Evolutionary conservation across 345 rosid genomes (phyloP).

Genomic region (Sisymbrium irio): DNA sequence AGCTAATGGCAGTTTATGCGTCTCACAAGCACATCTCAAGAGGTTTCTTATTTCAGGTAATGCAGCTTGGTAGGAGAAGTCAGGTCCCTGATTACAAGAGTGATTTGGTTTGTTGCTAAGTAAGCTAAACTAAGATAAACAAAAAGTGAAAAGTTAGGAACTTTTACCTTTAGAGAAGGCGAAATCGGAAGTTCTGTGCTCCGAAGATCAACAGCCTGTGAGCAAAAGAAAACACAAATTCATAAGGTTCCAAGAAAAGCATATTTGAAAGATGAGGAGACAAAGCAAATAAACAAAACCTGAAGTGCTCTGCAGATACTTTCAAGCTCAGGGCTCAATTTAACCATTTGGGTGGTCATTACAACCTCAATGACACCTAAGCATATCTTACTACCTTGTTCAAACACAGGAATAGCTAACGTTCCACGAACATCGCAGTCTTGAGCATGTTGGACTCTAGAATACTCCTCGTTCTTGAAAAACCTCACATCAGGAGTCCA

Average conservation of each 20-base stretch:
- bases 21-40: constrained; percentile 71
- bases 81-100: constrained; percentile 43
- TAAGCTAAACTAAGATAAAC: neutral
- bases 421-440: constrained; percentile 75
- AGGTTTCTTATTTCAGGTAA: constrained; percentile 78
- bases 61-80: constrained; percentile 58
- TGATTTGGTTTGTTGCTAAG: constrained; percentile 1
- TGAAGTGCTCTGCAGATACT: constrained; percentile 85
- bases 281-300: constrained; percentile 43
- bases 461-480: constrained; percentile 83
- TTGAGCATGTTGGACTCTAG: constrained; percentile 70
- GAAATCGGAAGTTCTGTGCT: constrained; percentile 51
- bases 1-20: constrained; percentile 78
- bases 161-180: constrained; percentile 52
- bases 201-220: constrained; percentile 89
- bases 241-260: neutral
- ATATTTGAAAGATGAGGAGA: neutral
- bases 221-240: neutral
- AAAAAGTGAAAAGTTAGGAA: neutral
- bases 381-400: constrained; percentile 77
- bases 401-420: constrained; percentile 90
- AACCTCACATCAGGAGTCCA: constrained; percentile 96
- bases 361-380: constrained; percentile 94
- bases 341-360: constrained; percentile 62
- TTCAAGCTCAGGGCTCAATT: constrained; percentile 68